Conservation (phyloP, 345 rosid species). For the Eucalyptus viminalis region DNA sequence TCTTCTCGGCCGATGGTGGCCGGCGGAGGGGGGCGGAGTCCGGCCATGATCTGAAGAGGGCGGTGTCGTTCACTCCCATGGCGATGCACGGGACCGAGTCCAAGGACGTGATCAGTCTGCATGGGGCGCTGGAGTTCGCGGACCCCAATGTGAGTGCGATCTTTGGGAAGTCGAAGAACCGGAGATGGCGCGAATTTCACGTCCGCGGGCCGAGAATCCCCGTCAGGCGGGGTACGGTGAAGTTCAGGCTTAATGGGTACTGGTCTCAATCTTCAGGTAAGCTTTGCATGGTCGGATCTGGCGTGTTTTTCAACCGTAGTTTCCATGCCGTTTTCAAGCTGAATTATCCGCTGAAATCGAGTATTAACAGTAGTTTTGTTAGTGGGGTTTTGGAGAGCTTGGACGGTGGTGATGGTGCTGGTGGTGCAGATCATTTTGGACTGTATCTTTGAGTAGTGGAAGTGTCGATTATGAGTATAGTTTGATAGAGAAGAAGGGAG, state of each 20-base stretch:
- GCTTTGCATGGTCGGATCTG: conserved; percentile 87
- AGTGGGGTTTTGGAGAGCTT: conserved; percentile 49
- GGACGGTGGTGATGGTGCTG: background rate
- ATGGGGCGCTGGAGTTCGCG: conserved; percentile 21
- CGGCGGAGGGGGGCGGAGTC: background rate
- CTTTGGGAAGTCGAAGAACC: background rate
- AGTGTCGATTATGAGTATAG: conserved; percentile 37
- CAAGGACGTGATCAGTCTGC: conserved; percentile 13
- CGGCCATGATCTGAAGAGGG: background rate
- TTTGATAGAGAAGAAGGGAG: conserved; percentile 25
- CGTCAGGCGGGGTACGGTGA: conserved; percentile 1
- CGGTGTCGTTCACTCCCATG: background rate
- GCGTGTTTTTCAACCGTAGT: conserved; percentile 15
- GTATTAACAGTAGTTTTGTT: conserved; percentile 45
- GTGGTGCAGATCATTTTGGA: conserved; percentile 14
- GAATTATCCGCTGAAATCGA: conserved; percentile 25
- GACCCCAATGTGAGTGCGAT: background rate
- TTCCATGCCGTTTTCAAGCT: conserved; percentile 26
- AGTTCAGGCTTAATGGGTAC: conserved; percentile 47
- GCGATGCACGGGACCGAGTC: conserved; percentile 1
- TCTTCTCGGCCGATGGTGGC: conserved; percentile 4
- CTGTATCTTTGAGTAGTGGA: conserved; percentile 34
- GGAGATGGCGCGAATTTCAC: conserved; percentile 16
- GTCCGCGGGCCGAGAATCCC: conserved; percentile 46
- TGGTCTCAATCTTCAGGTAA: conserved; percentile 58